These are phyloP conservation scores for Podila clonocystis DNA, from an alignment of 192 early-diverging fungal species.

Conservation along the genomic window DNA sequence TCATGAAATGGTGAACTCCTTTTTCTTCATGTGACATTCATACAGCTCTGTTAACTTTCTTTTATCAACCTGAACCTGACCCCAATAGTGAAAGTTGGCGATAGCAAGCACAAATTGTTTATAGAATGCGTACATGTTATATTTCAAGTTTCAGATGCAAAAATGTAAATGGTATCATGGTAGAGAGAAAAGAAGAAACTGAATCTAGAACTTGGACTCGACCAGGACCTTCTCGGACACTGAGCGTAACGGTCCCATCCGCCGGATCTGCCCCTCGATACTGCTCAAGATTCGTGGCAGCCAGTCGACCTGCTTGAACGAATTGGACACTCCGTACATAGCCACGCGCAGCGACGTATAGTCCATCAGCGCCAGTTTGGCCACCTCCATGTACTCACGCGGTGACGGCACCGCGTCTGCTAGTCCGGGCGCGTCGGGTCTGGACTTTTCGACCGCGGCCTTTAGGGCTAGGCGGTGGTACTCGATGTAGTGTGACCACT, in stretches of 20 bases:
- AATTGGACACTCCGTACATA: slow-evolving; percentile 45
- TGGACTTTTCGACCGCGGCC: slow-evolving; percentile 7
- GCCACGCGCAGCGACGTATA: slow-evolving; percentile 38
- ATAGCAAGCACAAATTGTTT: too few species aligned
- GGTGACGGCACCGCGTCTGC: slow-evolving; percentile 13
- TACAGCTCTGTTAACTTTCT: too few species aligned
- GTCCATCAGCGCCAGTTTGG: slow-evolving; percentile 44
- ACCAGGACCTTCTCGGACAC: slow-evolving; percentile 7
- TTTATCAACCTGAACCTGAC: too few species aligned
- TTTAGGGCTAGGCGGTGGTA: slow-evolving; percentile 49
- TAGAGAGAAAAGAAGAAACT: background rate
- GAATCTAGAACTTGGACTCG: slow-evolving; percentile 24
- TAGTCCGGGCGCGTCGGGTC: too few species aligned
- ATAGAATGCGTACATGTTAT: too few species aligned
- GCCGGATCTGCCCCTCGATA: slow-evolving; percentile 26
- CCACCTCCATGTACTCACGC: slow-evolving; percentile 33
- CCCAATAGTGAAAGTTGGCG: too few species aligned
- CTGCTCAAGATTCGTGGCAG: slow-evolving; percentile 27
- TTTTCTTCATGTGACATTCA: too few species aligned
- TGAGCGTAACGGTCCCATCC: slow-evolving; percentile 18
- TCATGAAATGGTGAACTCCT: too few species aligned
- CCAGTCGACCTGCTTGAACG: slow-evolving; percentile 45
- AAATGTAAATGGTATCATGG: background rate
- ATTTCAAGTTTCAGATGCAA: slow-evolving; percentile 3
- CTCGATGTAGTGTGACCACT: slow-evolving; percentile 48